Evolutionary conservation across 129 eudicot genomes (phyloP), one percentile per base, ranked within the genome.

Genomic region (Erigeron canadensis): DNA sequence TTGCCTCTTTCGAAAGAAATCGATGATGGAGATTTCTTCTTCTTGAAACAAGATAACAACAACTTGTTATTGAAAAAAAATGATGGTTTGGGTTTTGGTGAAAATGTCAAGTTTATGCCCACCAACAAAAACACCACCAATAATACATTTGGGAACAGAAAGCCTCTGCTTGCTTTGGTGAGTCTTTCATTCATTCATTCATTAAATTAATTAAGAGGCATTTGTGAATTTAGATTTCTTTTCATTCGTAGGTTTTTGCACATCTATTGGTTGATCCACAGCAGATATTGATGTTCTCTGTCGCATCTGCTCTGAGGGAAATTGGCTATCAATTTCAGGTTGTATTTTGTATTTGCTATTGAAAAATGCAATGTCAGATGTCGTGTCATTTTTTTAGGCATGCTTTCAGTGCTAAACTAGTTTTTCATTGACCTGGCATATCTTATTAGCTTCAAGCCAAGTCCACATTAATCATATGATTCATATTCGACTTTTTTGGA

Each of bases 101-200:
- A 87, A 74, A 91, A 83, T 82, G 60, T 86, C 1, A 84, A 77
- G 77, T 85, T 89, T 82, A 83, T 77, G 74, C 96, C 96, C 57
- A 67, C 72, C 53, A 86, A n/a, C n/a, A n/a, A n/a, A n/a, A n/a
- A n/a, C n/a, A n/a, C n/a, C n/a, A n/a, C n/a, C n/a, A n/a, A n/a
- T n/a, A n/a, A n/a, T n/a, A n/a, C n/a, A n/a, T n/a, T 87, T 79
- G 97, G 90, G 16, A 81, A 79, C 65, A 77, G 88, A 46, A 94
- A 86, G 72, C 91, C 96, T 50, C 75, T 73, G 81, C 81, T 94
- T 81, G 99, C 97, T 59, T 62, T 94, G 91, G 99, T 94, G 70
- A 89, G 89, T 73, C 28, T 51, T 38, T 21, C 8, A 12, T 4
- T 4, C 22, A 42, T 40, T 67, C 0, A 18, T 2, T 10, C n/a